Percentiles rank a stretch among this genome's conserved stretches.
These are phyloP conservation scores for Cubamyces sp. DNA, from an alignment of 768 basidiomycete genomes.

Conservation along the genomic window DNA sequence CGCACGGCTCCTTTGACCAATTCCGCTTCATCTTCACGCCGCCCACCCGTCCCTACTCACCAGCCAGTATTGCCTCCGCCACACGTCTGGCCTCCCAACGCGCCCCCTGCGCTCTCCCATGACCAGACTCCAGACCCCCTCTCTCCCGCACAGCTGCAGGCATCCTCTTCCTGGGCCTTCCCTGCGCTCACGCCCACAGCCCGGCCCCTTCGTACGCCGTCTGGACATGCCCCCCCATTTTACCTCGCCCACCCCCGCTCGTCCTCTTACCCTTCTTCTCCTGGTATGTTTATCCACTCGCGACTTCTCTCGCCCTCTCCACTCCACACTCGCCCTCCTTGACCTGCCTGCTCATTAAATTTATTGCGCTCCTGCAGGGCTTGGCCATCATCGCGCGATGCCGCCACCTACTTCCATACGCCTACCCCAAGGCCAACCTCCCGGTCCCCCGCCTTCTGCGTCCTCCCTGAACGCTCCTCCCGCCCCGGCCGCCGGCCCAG, in stretches of 20 bases:
- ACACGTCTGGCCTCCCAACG: not conserved
- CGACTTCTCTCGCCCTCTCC: not conserved
- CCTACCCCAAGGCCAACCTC: not conserved
- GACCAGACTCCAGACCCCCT: constrained; percentile 13
- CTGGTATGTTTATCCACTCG: not conserved
- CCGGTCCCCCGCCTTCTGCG: not conserved
- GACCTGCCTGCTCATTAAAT: not conserved
- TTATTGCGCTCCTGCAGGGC: not conserved
- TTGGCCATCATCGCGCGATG: not conserved
- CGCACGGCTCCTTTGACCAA: not conserved
- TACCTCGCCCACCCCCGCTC: too few species aligned
- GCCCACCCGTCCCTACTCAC: not conserved
- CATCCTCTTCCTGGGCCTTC: constrained; percentile 7
- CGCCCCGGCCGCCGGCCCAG: constrained; percentile 17
- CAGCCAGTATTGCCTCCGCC: not conserved
- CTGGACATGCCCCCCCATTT: constrained; percentile 1
- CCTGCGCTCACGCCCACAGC: constrained; percentile 1
- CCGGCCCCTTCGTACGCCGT: constrained; percentile 6
- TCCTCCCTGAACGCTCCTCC: not conserved
- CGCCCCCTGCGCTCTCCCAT: constrained; percentile 11
- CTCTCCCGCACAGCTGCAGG: not conserved
- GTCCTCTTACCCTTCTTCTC: not conserved
- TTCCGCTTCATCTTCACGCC: constrained; percentile 15
- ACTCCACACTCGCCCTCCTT: not conserved
- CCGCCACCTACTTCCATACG: constrained; percentile 9